Base-by-base conservation (phyloP, 495 filamentous ascomycete species). In the Ascodesmis nigricans region DNA sequence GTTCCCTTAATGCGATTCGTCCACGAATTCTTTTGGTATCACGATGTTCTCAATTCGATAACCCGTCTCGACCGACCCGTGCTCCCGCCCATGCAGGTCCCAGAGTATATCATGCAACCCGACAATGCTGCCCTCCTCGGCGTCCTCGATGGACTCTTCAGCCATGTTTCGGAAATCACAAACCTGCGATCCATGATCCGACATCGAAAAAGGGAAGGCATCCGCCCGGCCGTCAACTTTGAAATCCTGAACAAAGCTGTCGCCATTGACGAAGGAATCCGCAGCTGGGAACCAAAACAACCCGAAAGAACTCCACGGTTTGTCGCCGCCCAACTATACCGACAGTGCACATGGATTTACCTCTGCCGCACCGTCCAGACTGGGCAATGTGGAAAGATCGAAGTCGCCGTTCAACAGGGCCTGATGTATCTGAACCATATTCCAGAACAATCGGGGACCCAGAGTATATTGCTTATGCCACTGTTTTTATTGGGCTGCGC, bases 271-370 rank as follows among this genome's bases (percentile, higher is more conserved):
- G 64, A 62, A 21, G 75, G 67, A 14, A 73, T 92, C 39, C 67
- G 71, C 10, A 60, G 63, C 18, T 92, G 81, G 82, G 61, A 65
- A 20, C 78, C 78, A 4, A 63, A 64, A 0, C 75, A 79, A 55
- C 62, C 70, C 3, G 59, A 63, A 5, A 71, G 75, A 7, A 73
- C 78, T 15, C 64, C 69, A 14, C 76, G 82, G 25, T 76, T 71
- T 49, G 65, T 63, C n/a, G 68, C 80, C 19, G 74, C 72, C 0
- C 67, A 81, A 38, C 65, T 92, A 3, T 91, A 92, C 53, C 70
- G 80, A 28, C 81, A 91, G 51, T 80, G 76, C 45, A 78, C 81
- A 39, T 91, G 79, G 79, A 69, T 91, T 3, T 91, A 92, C 47
- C 63, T 92, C 0, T 76, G 75, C 50, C 70, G 82, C 19, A 91